Conservation (phyloP, 352 stramenopile species). For the Pythium rishiriense region DNA sequence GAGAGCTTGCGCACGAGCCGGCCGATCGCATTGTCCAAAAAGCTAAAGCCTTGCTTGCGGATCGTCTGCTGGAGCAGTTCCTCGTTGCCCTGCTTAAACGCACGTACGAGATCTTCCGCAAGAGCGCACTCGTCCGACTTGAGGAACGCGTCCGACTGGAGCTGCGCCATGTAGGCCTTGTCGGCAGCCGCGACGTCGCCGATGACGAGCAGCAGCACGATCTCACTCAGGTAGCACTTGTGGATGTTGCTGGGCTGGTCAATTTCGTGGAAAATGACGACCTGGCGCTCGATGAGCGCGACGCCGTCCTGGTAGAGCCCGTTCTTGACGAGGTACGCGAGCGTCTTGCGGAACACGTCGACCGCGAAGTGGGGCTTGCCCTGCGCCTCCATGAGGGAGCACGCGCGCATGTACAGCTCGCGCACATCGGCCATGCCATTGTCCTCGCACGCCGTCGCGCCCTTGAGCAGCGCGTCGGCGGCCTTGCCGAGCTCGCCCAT, state of each 20-base stretch:
- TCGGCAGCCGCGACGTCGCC: conserved; percentile 76
- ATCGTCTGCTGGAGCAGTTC: conserved; percentile 71
- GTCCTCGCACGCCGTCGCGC: conserved; percentile 49
- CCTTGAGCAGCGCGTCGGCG: conserved; percentile 75
- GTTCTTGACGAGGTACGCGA: conserved; percentile 69
- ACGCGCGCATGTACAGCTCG: conserved; percentile 63
- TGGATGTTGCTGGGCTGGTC: conserved; percentile 69
- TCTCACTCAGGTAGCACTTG: conserved; percentile 73
- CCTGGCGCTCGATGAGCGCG: conserved; percentile 51
- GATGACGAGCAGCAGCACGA: conserved; percentile 55
- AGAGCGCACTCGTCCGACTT: conserved; percentile 75
- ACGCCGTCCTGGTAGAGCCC: conserved; percentile 46
- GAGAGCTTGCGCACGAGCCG: conserved; percentile 68
- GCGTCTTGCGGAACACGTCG: conserved; percentile 77
- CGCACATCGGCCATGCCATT: conserved; percentile 49
- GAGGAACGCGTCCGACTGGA: conserved; percentile 78
- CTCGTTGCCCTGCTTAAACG: conserved; percentile 80
- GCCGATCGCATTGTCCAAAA: conserved; percentile 78
- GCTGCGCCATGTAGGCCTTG: conserved; percentile 69
- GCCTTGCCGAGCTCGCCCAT: conserved; percentile 85
- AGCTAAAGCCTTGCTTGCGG: conserved; percentile 73
- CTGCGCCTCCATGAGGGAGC: conserved; percentile 75
- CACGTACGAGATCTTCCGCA: conserved; percentile 72
- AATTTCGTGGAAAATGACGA: conserved; percentile 59
- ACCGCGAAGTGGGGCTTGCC: conserved; percentile 83